Evolutionary conservation across 108 stramenopile species (phyloP).

Genomic region (Bacterosira constricta): DNA sequence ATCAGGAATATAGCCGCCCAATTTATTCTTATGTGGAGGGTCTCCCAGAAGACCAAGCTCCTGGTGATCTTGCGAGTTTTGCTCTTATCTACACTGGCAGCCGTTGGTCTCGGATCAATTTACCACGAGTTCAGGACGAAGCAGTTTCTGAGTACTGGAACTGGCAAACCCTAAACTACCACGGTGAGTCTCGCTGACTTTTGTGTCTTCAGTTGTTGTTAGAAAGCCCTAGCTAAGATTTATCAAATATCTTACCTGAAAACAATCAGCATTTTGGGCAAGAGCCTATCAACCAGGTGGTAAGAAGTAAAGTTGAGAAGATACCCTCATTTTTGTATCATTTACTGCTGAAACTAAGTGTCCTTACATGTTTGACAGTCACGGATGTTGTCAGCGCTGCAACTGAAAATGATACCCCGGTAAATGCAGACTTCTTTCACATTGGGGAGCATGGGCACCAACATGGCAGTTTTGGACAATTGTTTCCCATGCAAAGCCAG

Average conservation of each 20-base stretch:
- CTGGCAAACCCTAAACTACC: not conserved
- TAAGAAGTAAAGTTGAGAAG: not conserved
- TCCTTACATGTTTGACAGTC: not conserved
- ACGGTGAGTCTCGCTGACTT: not conserved
- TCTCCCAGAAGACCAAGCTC: not conserved
- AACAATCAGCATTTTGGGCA: not conserved
- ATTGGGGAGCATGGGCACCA: not conserved
- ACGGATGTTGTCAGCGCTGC: not conserved
- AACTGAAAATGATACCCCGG: conserved; percentile 2
- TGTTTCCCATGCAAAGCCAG: not conserved
- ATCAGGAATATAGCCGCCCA: conserved; percentile 4
- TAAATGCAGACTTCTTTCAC: not conserved
- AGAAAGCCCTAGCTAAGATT: no score
- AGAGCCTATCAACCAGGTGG: not conserved
- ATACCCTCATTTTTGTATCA: not conserved
- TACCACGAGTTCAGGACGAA: not conserved
- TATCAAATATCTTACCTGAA: no score
- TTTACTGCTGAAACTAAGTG: not conserved
- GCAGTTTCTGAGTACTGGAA: not conserved
- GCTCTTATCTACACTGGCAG: not conserved
- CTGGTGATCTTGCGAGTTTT: not conserved
- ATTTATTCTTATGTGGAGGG: not conserved
- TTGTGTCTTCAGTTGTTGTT: not conserved
- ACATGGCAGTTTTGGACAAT: not conserved
- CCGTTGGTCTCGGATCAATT: not conserved